phyloP scores from a whole-genome alignment of 2,329 filamentous ascomycete genomes.

The Biscogniauxia sp. region DNA sequence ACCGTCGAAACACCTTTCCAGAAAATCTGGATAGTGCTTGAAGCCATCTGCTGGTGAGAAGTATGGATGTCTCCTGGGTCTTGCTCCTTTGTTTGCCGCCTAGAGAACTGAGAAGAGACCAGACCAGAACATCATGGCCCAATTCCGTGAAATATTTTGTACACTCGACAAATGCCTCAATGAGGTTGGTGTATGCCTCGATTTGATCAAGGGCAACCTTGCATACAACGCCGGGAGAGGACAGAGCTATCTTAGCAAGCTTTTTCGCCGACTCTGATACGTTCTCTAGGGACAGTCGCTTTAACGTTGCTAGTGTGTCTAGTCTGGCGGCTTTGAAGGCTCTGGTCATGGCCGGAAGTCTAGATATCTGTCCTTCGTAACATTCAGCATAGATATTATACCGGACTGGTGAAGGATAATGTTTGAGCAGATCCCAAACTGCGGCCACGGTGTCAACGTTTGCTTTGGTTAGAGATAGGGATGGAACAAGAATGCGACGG shows the following conservation, averaged over 20 bases:
- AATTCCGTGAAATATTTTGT: constrained; percentile 90
- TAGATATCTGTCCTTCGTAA: constrained; percentile 76
- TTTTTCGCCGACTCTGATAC: constrained; percentile 80
- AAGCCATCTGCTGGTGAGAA: constrained; percentile 87
- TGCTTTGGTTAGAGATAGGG: constrained; percentile 79
- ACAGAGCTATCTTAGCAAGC: constrained; percentile 87
- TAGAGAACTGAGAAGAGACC: constrained; percentile 79
- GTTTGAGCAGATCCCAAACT: constrained; percentile 77
- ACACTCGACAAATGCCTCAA: constrained; percentile 91
- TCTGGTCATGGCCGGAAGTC: constrained; percentile 71
- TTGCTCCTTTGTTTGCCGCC: constrained; percentile 60
- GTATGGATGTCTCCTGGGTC: constrained; percentile 59
- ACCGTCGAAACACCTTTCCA: constrained; percentile 84
- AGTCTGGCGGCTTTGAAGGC: constrained; percentile 75
- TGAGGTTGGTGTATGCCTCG: constrained; percentile 91
- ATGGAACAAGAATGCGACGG: constrained; percentile 79
- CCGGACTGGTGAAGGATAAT: constrained; percentile 72
- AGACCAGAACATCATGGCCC: constrained; percentile 89
- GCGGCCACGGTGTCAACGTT: constrained; percentile 85
- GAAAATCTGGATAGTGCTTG: constrained; percentile 88
- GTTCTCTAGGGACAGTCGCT: constrained; percentile 86
- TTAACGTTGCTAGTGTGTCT: constrained; percentile 83
- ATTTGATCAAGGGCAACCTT: constrained; percentile 85
- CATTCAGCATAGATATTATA: constrained; percentile 94
- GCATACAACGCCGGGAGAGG: constrained; percentile 89